phyloP scores from a whole-genome alignment of 106 monocot genomes.

The Allium sativum region DNA sequence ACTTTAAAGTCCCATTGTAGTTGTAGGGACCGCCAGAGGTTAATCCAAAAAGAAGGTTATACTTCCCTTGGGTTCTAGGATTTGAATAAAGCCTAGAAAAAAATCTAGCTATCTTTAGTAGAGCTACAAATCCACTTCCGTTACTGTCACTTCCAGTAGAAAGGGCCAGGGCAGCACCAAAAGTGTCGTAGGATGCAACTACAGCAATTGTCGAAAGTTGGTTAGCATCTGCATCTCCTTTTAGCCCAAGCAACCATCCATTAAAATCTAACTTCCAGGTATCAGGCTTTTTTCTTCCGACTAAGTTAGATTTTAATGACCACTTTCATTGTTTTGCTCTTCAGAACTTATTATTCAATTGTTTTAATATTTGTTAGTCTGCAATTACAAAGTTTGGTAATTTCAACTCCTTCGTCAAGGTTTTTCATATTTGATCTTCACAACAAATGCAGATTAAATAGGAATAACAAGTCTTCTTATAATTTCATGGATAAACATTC shows the following conservation, averaged over 20 bases:
- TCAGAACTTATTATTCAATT: too few species aligned
- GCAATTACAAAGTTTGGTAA: too few species aligned
- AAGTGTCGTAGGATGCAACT: conserved; percentile 96
- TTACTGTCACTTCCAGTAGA: conserved; percentile 94
- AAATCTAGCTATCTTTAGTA: conserved; percentile 88
- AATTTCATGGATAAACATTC: too few species aligned
- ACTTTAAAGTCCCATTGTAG: conserved; percentile 96
- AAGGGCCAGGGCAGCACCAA: conserved; percentile 90
- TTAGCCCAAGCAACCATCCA: conserved; percentile 92
- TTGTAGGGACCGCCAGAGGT: conserved; percentile 99
- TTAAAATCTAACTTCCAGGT: too few species aligned
- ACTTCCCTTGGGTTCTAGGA: conserved; percentile 84
- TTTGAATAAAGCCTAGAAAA: conserved; percentile 86
- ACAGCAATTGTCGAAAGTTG: conserved; percentile 97
- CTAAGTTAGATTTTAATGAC: too few species aligned
- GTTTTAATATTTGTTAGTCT: too few species aligned
- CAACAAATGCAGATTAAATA: too few species aligned
- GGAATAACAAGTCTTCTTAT: too few species aligned
- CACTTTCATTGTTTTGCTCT: too few species aligned
- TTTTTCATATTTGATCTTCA: too few species aligned
- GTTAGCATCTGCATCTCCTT: conserved; percentile 61
- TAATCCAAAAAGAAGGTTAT: conserved; percentile 95
- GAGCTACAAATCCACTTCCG: conserved; percentile 91
- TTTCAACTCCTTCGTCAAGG: too few species aligned
- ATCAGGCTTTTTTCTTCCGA: too few species aligned